Percentiles rank a stretch among this genome's conserved stretches.
These are phyloP conservation scores for Candida montana DNA, from an alignment of 805 yeast species.

Conservation along the genomic window DNA sequence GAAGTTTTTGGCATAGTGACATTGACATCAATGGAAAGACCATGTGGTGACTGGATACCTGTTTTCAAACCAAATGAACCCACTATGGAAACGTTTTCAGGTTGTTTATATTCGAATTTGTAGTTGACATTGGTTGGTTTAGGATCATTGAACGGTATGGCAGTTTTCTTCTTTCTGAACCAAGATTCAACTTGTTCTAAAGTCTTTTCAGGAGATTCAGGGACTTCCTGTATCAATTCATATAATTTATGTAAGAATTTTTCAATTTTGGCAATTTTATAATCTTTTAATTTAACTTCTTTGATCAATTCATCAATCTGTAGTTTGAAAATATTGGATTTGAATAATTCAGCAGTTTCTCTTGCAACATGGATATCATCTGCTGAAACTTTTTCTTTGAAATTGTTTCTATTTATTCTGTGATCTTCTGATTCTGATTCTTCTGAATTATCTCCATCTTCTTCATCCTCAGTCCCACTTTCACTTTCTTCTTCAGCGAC, in stretches of 20 bases:
- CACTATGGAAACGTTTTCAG: slow-evolving; percentile 69
- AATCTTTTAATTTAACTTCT: slow-evolving; percentile 72
- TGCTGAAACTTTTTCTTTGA: slow-evolving; percentile 38
- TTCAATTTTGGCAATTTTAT: slow-evolving; percentile 61
- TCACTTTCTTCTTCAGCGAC: too few relatives aligned
- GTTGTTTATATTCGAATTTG: slow-evolving; percentile 62
- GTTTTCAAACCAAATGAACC: slow-evolving; percentile 90
- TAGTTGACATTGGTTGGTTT: slow-evolving; percentile 72
- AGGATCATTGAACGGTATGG: slow-evolving; percentile 88
- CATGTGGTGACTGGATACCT: slow-evolving; percentile 58
- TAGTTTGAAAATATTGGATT: slow-evolving; percentile 89
- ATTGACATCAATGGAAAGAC: slow-evolving; percentile 70
- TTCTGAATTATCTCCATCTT: slow-evolving; percentile 26
- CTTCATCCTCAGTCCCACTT: slow-evolving; percentile 19
- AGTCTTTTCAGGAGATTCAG: slow-evolving; percentile 45
- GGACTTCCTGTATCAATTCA: slow-evolving; percentile 59
- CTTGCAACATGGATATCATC: slow-evolving; percentile 89
- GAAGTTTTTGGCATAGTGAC: slow-evolving; percentile 73
- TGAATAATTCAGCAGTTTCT: slow-evolving; percentile 91
- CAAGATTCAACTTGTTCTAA: slow-evolving; percentile 55
- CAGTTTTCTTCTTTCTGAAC: slow-evolving; percentile 46
- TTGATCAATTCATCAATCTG: slow-evolving; percentile 88
- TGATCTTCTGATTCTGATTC: slow-evolving; percentile 3
- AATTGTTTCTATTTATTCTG: slow-evolving; percentile 11
- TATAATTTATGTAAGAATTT: slow-evolving; percentile 70